Evolutionary conservation across 208 protist species (phyloP), one percentile per base, ranked within the genome.

Genomic region (Zelonia costaricensis): DNA sequence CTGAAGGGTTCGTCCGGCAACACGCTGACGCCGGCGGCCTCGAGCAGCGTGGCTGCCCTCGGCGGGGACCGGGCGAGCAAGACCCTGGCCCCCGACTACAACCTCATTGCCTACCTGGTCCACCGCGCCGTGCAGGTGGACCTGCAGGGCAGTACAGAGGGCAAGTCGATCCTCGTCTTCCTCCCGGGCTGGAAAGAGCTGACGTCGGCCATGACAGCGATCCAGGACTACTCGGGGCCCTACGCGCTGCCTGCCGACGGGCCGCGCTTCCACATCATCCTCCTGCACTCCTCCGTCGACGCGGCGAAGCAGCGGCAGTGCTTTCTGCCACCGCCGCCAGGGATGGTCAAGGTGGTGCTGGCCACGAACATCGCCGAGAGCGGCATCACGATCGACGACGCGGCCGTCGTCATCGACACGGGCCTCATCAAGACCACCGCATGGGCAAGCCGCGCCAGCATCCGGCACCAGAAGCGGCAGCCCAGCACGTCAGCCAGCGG

Each of bases 121-220:
- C 64, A 85, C 36, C 59, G 64, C 49, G 76, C 77, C 33, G 64
- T 88, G 13, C 44, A 48, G 13, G 58, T 63, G 4, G 78, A 94
- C 69, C 62, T 92, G 61, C 16, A 58, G 18, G 64, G 75, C 23
- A 58, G 78, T 4, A 47, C 62, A 1, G 42, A 38, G 6, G 82
- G 79, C n/a, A 92, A 92, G 62, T 98, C 99, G 54, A 96, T 99
- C 53, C 90, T 99, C 8, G 73, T 99, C 1, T 99, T 99, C 70
- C 80, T 99, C 1, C 99, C 99, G 1, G 98, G 98, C 35, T 98
- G 98, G 88, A 92, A 97, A 68, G 99, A 99, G 54, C 97, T 99
- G 44, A 9, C 78, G 76, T 43, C 82, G 60, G 69, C 82, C 44
- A 71, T 76, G 52, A 31, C 82, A 66, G 70, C 95, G 63, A 74